A percentile compares a stretch with the other conserved stretches of the same genome.
These are phyloP conservation scores for Ceratocystis destructans DNA, from an alignment of 2,329 filamentous ascomycete species.

Conservation along the genomic window DNA sequence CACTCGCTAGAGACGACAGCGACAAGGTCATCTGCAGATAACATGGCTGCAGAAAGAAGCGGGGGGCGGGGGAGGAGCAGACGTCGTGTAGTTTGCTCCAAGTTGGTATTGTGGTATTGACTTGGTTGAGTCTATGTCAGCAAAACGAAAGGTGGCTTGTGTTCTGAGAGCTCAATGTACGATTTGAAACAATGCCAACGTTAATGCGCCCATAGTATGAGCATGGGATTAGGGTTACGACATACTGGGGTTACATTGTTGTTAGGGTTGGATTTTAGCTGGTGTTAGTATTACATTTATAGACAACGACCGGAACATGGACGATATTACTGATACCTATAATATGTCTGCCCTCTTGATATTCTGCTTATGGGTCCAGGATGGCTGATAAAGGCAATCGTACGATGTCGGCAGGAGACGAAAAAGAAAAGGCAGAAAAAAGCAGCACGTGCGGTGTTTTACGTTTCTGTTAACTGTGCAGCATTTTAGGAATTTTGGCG, in stretches of 20 bases:
- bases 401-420: neutral
- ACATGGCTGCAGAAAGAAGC: neutral
- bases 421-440: neutral
- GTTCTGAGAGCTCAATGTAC: neutral
- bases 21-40: neutral
- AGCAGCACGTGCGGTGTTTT: neutral
- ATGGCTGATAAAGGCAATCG: neutral
- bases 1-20: constrained; percentile 25
- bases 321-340: neutral
- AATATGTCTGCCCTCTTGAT: neutral
- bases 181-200: too few species aligned
- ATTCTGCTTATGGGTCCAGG: neutral
- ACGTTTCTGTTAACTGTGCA: neutral
- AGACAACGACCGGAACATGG: neutral
- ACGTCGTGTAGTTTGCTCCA: neutral
- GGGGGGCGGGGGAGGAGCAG: neutral
- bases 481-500: neutral
- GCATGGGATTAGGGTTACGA: neutral
- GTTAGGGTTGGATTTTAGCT: neutral
- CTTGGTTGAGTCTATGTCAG: neutral
- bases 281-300: neutral
- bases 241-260: neutral
- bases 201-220: too few species aligned
- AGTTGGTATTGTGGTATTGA: neutral
- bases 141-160: neutral